Conservation (phyloP, 1,284 basidiomycete species). For the Polyporus tsugae region DNA sequence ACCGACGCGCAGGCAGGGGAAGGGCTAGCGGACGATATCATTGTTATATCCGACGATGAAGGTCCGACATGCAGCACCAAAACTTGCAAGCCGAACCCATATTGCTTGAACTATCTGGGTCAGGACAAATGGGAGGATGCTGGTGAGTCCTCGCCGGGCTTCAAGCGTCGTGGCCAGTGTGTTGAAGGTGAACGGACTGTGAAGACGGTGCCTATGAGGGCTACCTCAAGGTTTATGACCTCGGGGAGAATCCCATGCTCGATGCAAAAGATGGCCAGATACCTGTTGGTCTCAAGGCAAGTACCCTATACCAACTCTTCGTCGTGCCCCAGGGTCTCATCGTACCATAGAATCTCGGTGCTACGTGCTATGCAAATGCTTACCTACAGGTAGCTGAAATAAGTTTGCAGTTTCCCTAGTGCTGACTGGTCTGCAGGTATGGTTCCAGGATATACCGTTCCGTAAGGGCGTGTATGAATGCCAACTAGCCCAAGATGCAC, state of each 20-base stretch:
- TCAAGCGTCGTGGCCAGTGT: neutral
- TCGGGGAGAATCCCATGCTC: constrained; percentile 62
- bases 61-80: constrained; percentile 64
- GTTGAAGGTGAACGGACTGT: neutral
- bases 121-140: constrained; percentile 80
- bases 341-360: constrained; percentile 81
- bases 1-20: constrained; percentile 53
- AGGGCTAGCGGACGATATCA: constrained; percentile 65
- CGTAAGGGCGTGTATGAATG: constrained; percentile 65
- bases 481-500: constrained; percentile 56
- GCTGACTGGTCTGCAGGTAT: constrained; percentile 51
- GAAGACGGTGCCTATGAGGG: constrained; percentile 60
- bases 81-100: constrained; percentile 76
- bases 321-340: constrained; percentile 20
- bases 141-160: constrained; percentile 45
- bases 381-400: constrained; percentile 75
- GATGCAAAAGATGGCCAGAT: constrained; percentile 58
- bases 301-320: constrained; percentile 21
- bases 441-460: constrained; percentile 70
- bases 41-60: constrained; percentile 76
- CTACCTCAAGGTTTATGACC: constrained; percentile 60
- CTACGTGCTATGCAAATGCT: constrained; percentile 93
- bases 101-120: constrained; percentile 87
- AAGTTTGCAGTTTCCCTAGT: neutral
- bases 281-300: constrained; percentile 84